These are phyloP conservation scores for Ceratobasidium sp. DNA, from an alignment of 1,284 basidiomycete species.

Conservation along the genomic window DNA sequence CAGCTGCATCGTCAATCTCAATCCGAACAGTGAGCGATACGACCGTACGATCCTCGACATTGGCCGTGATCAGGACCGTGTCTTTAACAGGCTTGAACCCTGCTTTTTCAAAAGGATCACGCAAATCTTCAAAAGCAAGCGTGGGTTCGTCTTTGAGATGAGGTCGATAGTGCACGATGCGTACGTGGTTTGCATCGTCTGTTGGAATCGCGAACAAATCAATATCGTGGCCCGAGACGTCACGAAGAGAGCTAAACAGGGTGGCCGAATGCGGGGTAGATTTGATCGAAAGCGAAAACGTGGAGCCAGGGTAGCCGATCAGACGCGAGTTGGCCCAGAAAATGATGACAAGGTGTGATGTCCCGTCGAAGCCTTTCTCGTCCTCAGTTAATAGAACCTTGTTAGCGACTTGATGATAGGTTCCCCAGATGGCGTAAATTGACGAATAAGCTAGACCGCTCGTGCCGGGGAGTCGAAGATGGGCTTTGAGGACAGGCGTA, in stretches of 20 bases:
- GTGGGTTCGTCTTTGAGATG: background rate
- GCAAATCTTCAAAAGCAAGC: background rate
- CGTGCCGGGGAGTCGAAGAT: background rate
- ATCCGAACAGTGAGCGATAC: background rate
- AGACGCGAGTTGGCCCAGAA: slow-evolving; percentile 25
- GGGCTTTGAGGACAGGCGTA: background rate
- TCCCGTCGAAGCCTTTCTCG: background rate
- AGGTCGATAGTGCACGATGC: background rate
- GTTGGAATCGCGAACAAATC: background rate
- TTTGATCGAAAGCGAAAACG: background rate
- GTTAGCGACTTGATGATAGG: background rate
- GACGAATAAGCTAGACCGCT: background rate
- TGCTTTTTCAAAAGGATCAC: background rate
- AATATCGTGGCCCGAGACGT: background rate
- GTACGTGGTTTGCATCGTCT: background rate
- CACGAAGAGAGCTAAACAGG: background rate
- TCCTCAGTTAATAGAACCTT: background rate
- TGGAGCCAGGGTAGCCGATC: background rate
- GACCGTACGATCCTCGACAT: background rate
- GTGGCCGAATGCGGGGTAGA: background rate
- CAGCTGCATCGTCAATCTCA: background rate
- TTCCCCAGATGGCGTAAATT: slow-evolving; percentile 28
- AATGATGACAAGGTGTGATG: slow-evolving; percentile 1
- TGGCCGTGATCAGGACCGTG: background rate
- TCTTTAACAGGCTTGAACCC: background rate